These are phyloP conservation scores for Neurospora pannonica DNA, from an alignment of 495 filamentous ascomycete genomes.

Conservation along the genomic window DNA sequence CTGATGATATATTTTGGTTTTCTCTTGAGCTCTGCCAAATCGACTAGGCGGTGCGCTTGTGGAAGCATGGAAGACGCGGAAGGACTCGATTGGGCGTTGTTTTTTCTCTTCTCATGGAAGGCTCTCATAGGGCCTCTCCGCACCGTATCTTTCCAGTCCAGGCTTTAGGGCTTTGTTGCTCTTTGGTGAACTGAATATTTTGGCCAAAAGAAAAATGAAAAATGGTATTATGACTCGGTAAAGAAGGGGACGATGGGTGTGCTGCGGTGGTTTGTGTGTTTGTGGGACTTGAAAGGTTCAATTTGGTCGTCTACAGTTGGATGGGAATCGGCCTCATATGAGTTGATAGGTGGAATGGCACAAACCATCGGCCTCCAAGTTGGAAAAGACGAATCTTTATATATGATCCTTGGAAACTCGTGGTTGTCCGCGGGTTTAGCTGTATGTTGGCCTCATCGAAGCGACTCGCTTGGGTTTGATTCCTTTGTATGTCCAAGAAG, in stretches of 20 bases:
- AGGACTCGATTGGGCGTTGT: not conserved
- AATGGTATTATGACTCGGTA: not conserved
- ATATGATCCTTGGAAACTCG: not conserved
- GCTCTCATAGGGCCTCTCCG: not conserved
- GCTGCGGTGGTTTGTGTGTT: not conserved
- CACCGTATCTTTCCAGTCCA: not conserved
- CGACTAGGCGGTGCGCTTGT: not conserved
- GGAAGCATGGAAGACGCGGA: not conserved
- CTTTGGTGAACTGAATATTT: not conserved
- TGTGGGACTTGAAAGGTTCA: not conserved
- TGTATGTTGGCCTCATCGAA: not conserved
- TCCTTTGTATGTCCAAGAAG: not conserved
- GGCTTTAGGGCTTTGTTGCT: not conserved
- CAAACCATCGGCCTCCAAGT: not conserved
- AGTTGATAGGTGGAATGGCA: not conserved
- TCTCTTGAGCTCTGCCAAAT: not conserved
- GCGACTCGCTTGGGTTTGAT: not conserved
- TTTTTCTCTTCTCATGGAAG: not conserved
- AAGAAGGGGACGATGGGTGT: not conserved
- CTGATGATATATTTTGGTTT: conserved; percentile 1
- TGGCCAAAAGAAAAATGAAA: not conserved
- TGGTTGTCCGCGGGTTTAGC: not conserved
- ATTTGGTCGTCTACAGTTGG: not conserved
- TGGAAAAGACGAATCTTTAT: not conserved
- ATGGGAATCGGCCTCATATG: not conserved